phyloP scores from a whole-genome alignment of 441 rosid genomes.

The Brassica balearica region DNA sequence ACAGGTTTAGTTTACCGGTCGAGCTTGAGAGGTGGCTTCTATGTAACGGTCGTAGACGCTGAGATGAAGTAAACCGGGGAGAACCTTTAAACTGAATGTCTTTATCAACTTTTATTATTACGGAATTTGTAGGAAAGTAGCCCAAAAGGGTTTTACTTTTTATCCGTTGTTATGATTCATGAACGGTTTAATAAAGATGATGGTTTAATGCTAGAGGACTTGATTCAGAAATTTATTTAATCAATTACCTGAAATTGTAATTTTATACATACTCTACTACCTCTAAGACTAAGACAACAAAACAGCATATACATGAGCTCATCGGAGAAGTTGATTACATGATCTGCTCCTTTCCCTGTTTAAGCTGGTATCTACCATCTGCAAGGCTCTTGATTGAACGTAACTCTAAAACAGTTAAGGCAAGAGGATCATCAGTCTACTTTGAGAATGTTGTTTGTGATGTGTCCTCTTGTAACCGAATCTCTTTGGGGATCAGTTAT shows the following conservation, averaged over 20 bases:
- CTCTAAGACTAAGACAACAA: constrained; percentile 17
- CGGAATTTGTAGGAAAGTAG: constrained; percentile 17
- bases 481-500: constrained; percentile 66
- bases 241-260: constrained; percentile 9
- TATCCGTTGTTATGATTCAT: constrained; percentile 7
- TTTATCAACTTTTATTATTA: constrained; percentile 24
- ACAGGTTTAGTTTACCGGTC: constrained; percentile 15
- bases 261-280: constrained; percentile 37
- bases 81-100: constrained; percentile 14
- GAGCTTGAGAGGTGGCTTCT: constrained; percentile 32
- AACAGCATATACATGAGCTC: constrained; percentile 12
- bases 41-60: constrained; percentile 19
- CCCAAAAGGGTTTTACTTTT: constrained; percentile 30
- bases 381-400: constrained; percentile 13
- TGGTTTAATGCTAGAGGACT: constrained; percentile 15
- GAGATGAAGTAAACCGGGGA: constrained; percentile 27
- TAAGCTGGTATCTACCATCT: neutral
- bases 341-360: constrained; percentile 22
- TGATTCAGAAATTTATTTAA: constrained; percentile 13
- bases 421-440: constrained; percentile 50
- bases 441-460: constrained; percentile 75
- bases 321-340: neutral
- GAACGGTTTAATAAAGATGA: constrained; percentile 17
- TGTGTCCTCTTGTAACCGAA: constrained; percentile 56
- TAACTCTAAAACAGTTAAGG: neutral